Base-by-base conservation (phyloP, 805 yeast species). In the Isabelozyma heimii region DNA sequence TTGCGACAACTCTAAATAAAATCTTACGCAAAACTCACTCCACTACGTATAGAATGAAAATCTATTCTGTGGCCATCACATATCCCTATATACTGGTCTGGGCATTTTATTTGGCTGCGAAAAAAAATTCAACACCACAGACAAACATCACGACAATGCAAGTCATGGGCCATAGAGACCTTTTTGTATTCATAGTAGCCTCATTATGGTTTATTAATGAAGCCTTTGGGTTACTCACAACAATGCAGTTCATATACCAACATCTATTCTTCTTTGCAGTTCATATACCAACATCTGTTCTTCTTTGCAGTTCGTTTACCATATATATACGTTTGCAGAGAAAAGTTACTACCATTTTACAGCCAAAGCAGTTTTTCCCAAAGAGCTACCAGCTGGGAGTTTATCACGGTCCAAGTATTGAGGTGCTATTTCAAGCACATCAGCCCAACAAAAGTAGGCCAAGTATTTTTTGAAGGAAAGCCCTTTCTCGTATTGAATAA, bases 401-500 rank as follows among this genome's bases (percentile, higher is more conserved):
- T 38, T 42, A 14, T 51, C 12, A 10, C 50, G 5, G 43, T 44
- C 4, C 47, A 53, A 28, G 15, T 49, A n/a, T 24, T 56, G 26
- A 50, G 47, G 37, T 44, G 48, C 24, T 43, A 47, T 20, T 43
- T 39, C 39, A 28, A 27, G 7, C 10, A 40, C 15, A 28, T 49
- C 14, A 28, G 15, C n/a, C n/a, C n/a, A 5, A 35, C 14, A 6
- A 40, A 12, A 10, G 35, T 40, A 27, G 48, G 44, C 7, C 37
- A 28, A 38, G 50, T 40, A 9, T 42, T 56, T 37, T 50, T 33
- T 35, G 53, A 47, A 16, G 50, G 52, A 53, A 63, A 8, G 5
- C 64, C 67, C 1, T 69, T 70, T 67, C 61, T 60, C 45, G 42
- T 61, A 3, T 57, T 70, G 28, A 63, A 64, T 40, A 60, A 58